Evolutionary conservation across 371 early-diverging fungal species (phyloP), one percentile per base, ranked within the genome.

Genomic region (Batrachochytrium dendrobatidis): DNA sequence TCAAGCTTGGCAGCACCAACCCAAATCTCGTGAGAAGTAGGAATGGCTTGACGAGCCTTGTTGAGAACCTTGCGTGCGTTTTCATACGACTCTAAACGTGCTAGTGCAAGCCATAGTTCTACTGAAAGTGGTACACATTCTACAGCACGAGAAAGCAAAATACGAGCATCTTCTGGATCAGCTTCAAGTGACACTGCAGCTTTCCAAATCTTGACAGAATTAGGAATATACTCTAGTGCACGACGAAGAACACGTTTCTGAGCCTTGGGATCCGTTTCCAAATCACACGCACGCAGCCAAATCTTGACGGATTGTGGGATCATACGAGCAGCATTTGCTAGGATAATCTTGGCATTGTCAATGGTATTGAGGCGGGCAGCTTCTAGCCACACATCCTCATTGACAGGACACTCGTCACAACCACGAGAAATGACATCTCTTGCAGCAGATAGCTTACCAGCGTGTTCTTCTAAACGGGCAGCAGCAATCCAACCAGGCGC

Each of bases 401-500:
- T 88, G 60, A 86, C 87, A 3, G 95, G 89, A 64, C 98, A 98
- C 70, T 90, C 87, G 56, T 89, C 89, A 71, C 93, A 95, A 10
- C 93, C 98, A 65, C 92, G 85, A 12, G 89, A 84, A 62, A 96
- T 92, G 20, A 88, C 75, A 34, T 80, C 82, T 26, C 96, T 76
- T 5, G 98, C 98, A 22, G 86, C 84, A 2, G 80, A 79, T 45
- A 83, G 68, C 62, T 94, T 88, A 18, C 89, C 87, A 1, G 94
- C 93, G 0, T 88, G 84, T 66, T 98, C 95, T 69, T 98, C 98
- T 44, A 96, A 69, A 56, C 97, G 86, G 22, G 98, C 97, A 10
- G 94, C 93, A 1, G 96, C 96, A 68, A 96, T 95, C 97, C 98
- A 98, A 35, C 94, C 94, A 18, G 96, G 92, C 4, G 94, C 94